phyloP scores from a whole-genome alignment of 164 flowering plant genomes.

The Saururus chinensis region DNA sequence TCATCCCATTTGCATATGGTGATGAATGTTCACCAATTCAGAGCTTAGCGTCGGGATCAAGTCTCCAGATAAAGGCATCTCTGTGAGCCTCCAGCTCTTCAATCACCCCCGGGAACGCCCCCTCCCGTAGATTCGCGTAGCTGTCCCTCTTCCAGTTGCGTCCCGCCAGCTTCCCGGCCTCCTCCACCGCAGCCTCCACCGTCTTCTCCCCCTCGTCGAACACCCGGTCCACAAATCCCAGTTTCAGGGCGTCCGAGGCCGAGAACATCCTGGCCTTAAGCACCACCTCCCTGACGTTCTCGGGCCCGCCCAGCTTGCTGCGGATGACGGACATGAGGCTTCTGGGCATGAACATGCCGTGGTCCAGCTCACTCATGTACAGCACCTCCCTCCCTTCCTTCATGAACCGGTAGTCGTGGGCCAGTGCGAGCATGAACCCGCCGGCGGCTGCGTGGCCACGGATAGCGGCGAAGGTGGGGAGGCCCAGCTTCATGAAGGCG shows the following conservation, averaged over 20 bases:
- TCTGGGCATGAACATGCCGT: slow-evolving; percentile 13
- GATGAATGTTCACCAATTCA: no score
- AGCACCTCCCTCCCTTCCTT: slow-evolving; percentile 4
- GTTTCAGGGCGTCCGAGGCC: no score
- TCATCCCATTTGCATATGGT: no score
- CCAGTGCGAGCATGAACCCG: neutral
- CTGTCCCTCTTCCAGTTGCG: slow-evolving; percentile 5
- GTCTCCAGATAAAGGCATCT: no score
- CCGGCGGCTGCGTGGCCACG: slow-evolving; percentile 7
- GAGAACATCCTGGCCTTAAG: no score
- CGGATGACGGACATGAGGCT: slow-evolving; percentile 7
- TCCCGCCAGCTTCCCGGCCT: slow-evolving; percentile 6
- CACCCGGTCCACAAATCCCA: no score
- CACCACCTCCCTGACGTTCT: no score
- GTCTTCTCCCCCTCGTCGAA: slow-evolving; percentile 1
- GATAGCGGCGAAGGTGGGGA: slow-evolving; percentile 11
- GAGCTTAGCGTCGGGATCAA: no score
- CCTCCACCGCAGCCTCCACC: slow-evolving; percentile 2
- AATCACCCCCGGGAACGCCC: no score
- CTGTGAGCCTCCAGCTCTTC: no score
- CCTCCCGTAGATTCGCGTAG: slow-evolving; percentile 1
- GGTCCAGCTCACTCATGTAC: slow-evolving; percentile 15
- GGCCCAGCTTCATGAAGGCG: slow-evolving; percentile 8
- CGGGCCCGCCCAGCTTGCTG: no score
- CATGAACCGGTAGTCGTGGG: slow-evolving; percentile 13